Evolutionary conservation across 2,329 filamentous ascomycete genomes (phyloP).

Genomic region (Drechmeria coniospora): DNA sequence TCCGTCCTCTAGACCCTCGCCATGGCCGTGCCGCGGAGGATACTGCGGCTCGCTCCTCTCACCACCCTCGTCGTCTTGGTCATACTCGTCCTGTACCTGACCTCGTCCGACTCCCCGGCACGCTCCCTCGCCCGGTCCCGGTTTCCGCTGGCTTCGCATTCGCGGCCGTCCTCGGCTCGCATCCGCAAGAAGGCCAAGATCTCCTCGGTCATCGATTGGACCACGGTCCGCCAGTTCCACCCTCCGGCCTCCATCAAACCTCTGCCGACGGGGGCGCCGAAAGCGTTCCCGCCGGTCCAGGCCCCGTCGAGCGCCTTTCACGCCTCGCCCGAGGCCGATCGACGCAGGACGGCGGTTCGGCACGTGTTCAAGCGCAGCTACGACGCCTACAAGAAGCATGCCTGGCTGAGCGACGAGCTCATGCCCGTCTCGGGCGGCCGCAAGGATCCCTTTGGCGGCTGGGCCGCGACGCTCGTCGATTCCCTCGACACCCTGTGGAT

Average conservation of each 20-base stretch:
- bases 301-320: slow-evolving; percentile 10
- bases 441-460: slow-evolving; percentile 35
- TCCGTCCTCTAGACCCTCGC: slow-evolving; percentile 1
- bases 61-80: slow-evolving; percentile 7
- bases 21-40: slow-evolving; percentile 10
- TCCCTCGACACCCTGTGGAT: slow-evolving; percentile 47
- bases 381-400: slow-evolving; percentile 34
- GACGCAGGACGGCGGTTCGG: slow-evolving; percentile 23
- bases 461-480: slow-evolving; percentile 46
- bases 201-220: slow-evolving; percentile 16
- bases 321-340: slow-evolving; percentile 7
- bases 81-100: slow-evolving; percentile 10
- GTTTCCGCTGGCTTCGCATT: slow-evolving; percentile 1
- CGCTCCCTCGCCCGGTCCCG: too few relatives aligned
- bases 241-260: slow-evolving; percentile 16
- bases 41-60: slow-evolving; percentile 9
- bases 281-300: slow-evolving; percentile 15
- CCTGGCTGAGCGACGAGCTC: slow-evolving; percentile 39
- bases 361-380: slow-evolving; percentile 27
- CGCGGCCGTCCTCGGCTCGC: background rate
- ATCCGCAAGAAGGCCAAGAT: slow-evolving; percentile 7
- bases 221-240: slow-evolving; percentile 10
- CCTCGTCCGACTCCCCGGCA: slow-evolving; percentile 5
- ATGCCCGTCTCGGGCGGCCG: slow-evolving; percentile 28
- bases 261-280: slow-evolving; percentile 12